A percentile compares a stretch with the other conserved stretches of the same genome.
Conservation (phyloP, 2,329 filamentous ascomycete genomes). For the Nemania bipapillata region DNA sequence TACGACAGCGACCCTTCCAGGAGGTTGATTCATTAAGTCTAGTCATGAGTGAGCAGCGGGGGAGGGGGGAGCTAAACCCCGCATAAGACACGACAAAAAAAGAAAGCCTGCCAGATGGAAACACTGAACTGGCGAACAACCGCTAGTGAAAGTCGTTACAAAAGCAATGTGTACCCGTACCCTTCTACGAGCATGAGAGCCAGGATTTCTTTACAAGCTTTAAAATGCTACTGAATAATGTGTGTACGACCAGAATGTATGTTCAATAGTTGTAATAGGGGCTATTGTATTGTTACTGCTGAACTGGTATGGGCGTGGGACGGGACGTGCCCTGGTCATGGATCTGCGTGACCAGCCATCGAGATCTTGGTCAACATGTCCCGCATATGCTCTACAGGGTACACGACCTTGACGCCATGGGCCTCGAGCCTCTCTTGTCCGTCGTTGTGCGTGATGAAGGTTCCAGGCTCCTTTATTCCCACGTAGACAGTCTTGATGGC, state of each 20-base stretch:
- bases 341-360: constrained; percentile 6
- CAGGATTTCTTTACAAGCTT: neutral
- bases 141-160: constrained; percentile 1
- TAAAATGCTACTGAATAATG: neutral
- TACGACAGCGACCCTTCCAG: neutral
- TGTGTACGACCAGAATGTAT: constrained; percentile 1
- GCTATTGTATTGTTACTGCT: constrained; percentile 1
- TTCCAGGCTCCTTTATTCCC: constrained; percentile 54
- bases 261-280: neutral
- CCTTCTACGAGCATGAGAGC: neutral
- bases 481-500: constrained; percentile 52
- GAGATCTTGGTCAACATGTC: constrained; percentile 6
- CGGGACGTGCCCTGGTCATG: neutral
- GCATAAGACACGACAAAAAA: neutral
- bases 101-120: neutral
- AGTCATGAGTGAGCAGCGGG: neutral
- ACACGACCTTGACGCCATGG: constrained; percentile 42
- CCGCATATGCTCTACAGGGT: constrained; percentile 1
- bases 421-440: constrained; percentile 45
- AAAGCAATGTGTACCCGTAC: neutral
- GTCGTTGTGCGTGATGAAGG: constrained; percentile 52
- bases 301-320: constrained; percentile 1
- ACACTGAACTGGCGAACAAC: neutral
- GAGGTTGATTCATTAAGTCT: neutral
- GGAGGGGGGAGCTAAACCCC: neutral